Percentiles rank a stretch among this genome's conserved stretches.
These are phyloP conservation scores for Hypoxylon rubiginosum DNA, from an alignment of 2,329 filamentous ascomycete genomes.

Conservation along the genomic window DNA sequence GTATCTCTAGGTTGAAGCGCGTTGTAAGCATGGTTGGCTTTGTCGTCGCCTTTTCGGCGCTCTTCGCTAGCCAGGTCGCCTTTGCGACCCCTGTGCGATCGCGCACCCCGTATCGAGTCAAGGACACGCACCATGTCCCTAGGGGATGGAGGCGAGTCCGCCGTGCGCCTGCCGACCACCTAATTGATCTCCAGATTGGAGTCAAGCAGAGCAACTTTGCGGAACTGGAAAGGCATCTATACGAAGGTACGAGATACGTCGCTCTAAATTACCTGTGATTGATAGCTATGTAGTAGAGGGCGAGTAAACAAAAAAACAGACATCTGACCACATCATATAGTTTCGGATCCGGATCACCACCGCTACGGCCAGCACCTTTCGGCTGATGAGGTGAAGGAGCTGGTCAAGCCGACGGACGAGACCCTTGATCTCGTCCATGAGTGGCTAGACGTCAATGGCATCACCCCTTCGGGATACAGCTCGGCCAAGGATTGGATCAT, in stretches of 20 bases:
- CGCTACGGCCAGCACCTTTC: conserved; percentile 69
- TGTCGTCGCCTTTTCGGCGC: conserved; percentile 43
- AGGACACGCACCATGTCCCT: conserved; percentile 68
- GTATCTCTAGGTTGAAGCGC: conserved; percentile 18
- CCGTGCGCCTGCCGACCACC: conserved; percentile 61
- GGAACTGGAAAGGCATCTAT: conserved; percentile 67
- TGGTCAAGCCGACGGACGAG: conserved; percentile 66
- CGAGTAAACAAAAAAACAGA: neutral
- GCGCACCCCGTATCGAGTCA: conserved; percentile 57
- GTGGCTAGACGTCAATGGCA: conserved; percentile 68
- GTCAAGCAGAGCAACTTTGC: conserved; percentile 69
- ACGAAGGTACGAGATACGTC: conserved; percentile 45
- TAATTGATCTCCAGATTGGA: conserved; percentile 69
- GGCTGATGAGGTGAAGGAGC: conserved; percentile 63
- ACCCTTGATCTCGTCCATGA: conserved; percentile 65
- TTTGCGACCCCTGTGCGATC: conserved; percentile 46
- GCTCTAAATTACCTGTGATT: neutral
- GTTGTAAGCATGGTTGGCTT: conserved; percentile 46
- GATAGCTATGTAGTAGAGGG: neutral
- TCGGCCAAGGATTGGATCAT: conserved; percentile 70
- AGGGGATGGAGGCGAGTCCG: conserved; percentile 63
- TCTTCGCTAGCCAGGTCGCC: conserved; percentile 45
- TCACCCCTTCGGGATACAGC: conserved; percentile 61
- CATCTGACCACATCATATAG: conserved; percentile 45
- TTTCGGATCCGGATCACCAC: conserved; percentile 65